Conservation (phyloP, 2,329 filamentous ascomycete species). For the Alternaria arbusti region DNA sequence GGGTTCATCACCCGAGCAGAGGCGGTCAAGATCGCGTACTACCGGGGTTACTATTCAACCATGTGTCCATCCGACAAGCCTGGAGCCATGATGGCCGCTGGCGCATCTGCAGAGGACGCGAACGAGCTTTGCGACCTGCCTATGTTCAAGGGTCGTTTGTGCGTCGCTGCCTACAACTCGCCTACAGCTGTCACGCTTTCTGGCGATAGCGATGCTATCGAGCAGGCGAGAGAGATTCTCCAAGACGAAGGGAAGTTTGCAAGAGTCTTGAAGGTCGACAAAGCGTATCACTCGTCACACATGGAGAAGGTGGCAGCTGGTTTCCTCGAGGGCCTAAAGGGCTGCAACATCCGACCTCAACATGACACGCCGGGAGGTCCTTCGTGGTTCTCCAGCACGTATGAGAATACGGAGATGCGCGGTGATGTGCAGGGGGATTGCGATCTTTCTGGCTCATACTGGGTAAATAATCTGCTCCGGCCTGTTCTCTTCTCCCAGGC, state of each 20-base stretch:
- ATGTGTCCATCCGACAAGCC: not conserved
- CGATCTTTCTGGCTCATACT: not conserved
- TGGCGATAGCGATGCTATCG: constrained; percentile 51
- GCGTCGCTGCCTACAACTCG: constrained; percentile 33
- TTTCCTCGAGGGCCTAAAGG: not conserved
- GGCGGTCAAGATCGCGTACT: constrained; percentile 1
- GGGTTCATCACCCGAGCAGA: not conserved
- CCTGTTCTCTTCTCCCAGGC: constrained; percentile 3
- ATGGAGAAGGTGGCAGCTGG: not conserved
- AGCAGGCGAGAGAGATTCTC: constrained; percentile 37
- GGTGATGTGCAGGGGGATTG: not conserved
- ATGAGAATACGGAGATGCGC: not conserved
- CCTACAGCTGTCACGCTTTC: constrained; percentile 53
- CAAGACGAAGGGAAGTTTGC: constrained; percentile 49
- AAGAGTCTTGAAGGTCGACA: constrained; percentile 51
- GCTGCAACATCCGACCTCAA: not conserved
- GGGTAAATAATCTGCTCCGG: not conserved
- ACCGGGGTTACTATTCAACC: not conserved
- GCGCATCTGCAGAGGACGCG: not conserved
- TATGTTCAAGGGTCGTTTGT: constrained; percentile 20
- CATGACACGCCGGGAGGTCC: not conserved
- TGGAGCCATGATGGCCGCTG: constrained; percentile 1
- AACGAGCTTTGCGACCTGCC: not conserved
- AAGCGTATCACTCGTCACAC: constrained; percentile 57
- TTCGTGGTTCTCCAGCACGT: not conserved